A percentile compares a stretch with the other conserved stretches of the same genome.
Conservation (phyloP, 1,284 basidiomycete species). For the Cutaneotrichosporon sp. region DNA sequence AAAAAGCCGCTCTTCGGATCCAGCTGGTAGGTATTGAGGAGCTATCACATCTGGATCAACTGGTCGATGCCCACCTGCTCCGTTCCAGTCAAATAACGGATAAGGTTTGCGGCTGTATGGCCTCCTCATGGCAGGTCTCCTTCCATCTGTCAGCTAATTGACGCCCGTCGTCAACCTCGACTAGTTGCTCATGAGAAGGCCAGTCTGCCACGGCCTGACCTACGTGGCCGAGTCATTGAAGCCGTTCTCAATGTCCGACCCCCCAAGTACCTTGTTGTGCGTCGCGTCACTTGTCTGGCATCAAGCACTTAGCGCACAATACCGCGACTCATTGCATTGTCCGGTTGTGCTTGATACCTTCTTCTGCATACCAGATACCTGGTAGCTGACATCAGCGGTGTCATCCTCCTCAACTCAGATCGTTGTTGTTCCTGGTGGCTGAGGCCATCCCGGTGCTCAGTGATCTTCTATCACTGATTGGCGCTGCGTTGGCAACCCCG, state of each 20-base stretch:
- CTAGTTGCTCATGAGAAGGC: too few relatives aligned
- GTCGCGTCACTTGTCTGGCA: too few relatives aligned
- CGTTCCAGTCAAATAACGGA: conserved; percentile 3
- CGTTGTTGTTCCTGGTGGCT: conserved; percentile 16
- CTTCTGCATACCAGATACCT: too few relatives aligned
- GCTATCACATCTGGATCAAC: conserved; percentile 6
- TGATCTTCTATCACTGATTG: conserved; percentile 7
- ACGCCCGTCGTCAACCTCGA: too few relatives aligned
- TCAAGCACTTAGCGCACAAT: too few relatives aligned
- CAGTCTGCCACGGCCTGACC: too few relatives aligned
- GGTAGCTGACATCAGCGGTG: conserved; percentile 16
- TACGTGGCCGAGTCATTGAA: too few relatives aligned
- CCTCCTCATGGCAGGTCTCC: too few relatives aligned
- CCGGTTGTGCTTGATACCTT: too few relatives aligned
- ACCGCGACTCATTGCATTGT: too few relatives aligned
- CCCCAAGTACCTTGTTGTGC: too few relatives aligned
- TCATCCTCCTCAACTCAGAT: conserved; percentile 39
- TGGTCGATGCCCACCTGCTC: conserved; percentile 13
- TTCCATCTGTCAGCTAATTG: neutral
- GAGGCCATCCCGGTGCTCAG: conserved; percentile 15
- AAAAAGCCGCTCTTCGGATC: neutral
- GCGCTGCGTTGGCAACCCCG: conserved; percentile 7
- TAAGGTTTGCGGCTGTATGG: neutral
- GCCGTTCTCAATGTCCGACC: too few relatives aligned
- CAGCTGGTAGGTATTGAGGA: conserved; percentile 6